Conservation (phyloP, 257 asterid genomes). For the Primulina tabacum region DNA sequence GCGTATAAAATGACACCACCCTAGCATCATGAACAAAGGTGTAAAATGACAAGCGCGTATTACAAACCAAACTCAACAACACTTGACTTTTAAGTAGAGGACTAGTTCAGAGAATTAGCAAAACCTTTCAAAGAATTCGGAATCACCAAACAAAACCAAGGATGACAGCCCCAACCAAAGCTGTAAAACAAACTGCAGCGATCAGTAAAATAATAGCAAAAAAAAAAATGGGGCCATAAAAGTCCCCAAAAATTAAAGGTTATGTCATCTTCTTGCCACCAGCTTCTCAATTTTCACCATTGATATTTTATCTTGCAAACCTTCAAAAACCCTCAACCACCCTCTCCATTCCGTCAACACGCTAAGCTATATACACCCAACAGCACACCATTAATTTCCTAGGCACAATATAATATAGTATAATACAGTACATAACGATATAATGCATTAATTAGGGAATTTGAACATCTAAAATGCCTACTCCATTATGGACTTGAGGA, state of each 20-base stretch:
- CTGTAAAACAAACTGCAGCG: conserved; percentile 17
- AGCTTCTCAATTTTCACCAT: conserved; percentile 30
- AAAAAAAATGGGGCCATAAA: conserved; percentile 27
- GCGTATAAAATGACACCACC: no score
- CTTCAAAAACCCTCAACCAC: conserved; percentile 30
- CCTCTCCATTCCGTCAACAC: conserved; percentile 36
- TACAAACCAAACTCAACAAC: conserved; percentile 33
- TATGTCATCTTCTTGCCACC: conserved; percentile 42
- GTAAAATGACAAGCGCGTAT: not conserved
- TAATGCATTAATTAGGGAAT: not conserved
- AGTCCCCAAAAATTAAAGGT: conserved; percentile 35
- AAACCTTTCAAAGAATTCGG: conserved; percentile 39
- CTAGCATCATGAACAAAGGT: not conserved
- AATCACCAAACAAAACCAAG: conserved; percentile 41
- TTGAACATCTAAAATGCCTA: conserved; percentile 23
- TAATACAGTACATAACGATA: not conserved
- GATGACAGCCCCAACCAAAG: conserved; percentile 30
- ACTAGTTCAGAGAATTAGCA: conserved; percentile 30
- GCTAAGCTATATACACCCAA: conserved; percentile 34
- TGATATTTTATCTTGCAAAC: no score
- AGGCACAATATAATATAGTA: conserved; percentile 15
- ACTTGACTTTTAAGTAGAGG: conserved; percentile 22
- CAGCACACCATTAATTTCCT: conserved; percentile 20
- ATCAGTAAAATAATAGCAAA: conserved; percentile 11
- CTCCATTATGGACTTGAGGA: conserved; percentile 39